Evolutionary conservation across 306 rosid genomes (phyloP), one percentile per base, ranked within the genome.

Genomic region (Prunus salicina): DNA sequence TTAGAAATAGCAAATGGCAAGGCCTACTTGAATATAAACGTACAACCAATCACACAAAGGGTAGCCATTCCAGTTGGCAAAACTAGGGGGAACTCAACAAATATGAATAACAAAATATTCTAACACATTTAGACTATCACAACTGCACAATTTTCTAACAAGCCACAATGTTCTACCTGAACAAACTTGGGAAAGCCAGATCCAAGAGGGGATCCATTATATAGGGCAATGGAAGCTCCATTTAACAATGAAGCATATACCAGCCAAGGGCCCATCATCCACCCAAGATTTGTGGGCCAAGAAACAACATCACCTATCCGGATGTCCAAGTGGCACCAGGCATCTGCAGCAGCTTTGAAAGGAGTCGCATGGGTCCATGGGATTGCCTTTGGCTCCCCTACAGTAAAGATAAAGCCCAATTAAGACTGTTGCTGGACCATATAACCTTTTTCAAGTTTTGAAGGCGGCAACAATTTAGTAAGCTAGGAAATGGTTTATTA

Each of bases 181-280:
- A 92, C 84, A 83, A 92, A 92, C 83, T 89, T 95, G 64, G 91
- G 89, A 92, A 95, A 95, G 76, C 97, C 91, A 78, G 91, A 68
- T 64, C 97, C 91, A 82, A 90, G 92, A 49, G 97, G 98, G 69
- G 97, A 89, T 82, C 97, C 98, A 75, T 83, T 84, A 82, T 89
- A 95, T 71, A 95, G 78, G 50, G 97, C 96, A 87, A 95, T 89
- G 46, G 93, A 92, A 81, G 97, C 98, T 65, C 96, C 96, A 84
- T 92, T 95, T 76, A 95, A 78, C 79, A 95, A 85, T 64, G 98
- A 90, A 61, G 97, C 98, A 83, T 90, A 95, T 71, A 95, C 89
- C 28, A 95, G 87, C 98, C 98, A 95, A 58, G 98, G 98, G 64
- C 98, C 97, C 98, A 95, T 95, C 98, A 95, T 95, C 98, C 98